Percentiles rank a stretch among this genome's conserved stretches.
Evolutionary conservation across 2,329 filamentous ascomycete genomes (phyloP).

Genomic region (Aschersonia sp.): DNA sequence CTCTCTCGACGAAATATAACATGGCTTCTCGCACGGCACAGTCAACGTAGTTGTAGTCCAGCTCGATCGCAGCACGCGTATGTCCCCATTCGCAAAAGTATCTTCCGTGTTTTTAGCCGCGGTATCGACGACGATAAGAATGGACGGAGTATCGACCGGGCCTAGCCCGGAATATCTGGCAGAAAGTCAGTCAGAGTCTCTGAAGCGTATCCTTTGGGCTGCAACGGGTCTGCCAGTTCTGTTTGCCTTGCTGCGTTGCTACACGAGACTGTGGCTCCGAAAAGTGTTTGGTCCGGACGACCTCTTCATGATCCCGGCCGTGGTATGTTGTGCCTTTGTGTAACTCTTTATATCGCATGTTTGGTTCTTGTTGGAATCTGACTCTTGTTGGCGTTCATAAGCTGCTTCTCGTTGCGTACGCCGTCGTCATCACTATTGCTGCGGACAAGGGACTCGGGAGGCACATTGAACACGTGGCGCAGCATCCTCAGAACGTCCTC

Average conservation of each 20-base stretch:
- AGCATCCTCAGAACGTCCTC: constrained; percentile 1
- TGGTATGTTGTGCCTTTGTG: constrained; percentile 2
- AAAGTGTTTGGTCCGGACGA: constrained; percentile 3
- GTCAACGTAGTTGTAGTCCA: no score
- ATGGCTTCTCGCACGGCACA: no score
- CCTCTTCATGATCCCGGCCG: constrained; percentile 4
- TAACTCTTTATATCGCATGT: neutral
- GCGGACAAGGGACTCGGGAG: constrained; percentile 4
- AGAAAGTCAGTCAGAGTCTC: constrained; percentile 1
- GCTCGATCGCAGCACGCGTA: no score
- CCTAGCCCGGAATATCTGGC: constrained; percentile 9
- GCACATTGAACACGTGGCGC: constrained; percentile 1
- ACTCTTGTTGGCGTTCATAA: neutral
- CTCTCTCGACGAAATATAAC: no score
- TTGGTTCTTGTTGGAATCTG: neutral
- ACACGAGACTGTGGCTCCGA: constrained; percentile 4
- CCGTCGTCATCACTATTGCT: constrained; percentile 1
- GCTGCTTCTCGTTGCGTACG: constrained; percentile 2
- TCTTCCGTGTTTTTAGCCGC: no score
- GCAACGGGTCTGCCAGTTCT: neutral
- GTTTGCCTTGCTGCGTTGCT: constrained; percentile 2
- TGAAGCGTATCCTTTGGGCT: constrained; percentile 2
- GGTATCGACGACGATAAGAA: neutral
- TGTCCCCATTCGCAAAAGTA: no score
- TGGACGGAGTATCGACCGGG: neutral